These are phyloP conservation scores for Saturnispora zaruensis DNA, from an alignment of 805 yeast genomes.

Conservation along the genomic window DNA sequence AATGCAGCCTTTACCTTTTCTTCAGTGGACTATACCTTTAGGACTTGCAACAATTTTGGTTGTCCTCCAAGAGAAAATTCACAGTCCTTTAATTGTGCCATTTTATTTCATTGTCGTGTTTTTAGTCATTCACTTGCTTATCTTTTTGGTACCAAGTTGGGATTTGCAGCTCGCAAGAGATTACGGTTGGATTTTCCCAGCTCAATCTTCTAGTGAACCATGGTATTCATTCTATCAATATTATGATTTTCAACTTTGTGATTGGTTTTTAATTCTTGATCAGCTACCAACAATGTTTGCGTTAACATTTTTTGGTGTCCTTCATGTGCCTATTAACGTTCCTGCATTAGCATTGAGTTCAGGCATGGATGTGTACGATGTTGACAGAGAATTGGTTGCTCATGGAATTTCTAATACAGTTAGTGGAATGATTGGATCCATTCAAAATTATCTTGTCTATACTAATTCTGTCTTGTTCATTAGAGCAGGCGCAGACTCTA, in stretches of 20 bases:
- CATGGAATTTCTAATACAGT: conserved; percentile 87
- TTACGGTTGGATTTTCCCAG: conserved; percentile 76
- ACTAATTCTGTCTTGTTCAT: conserved; percentile 89
- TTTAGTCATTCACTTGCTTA: conserved; percentile 55
- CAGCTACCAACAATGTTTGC: conserved; percentile 94
- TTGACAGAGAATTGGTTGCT: conserved; percentile 87
- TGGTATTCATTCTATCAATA: conserved; percentile 82
- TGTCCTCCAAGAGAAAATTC: conserved; percentile 48
- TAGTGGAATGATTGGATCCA: conserved; percentile 78
- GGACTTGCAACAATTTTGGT: conserved; percentile 53
- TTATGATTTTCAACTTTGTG: conserved; percentile 62
- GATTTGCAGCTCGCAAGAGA: conserved; percentile 53
- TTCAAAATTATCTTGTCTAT: conserved; percentile 91
- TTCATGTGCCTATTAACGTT: conserved; percentile 96
- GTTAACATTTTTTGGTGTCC: conserved; percentile 85
- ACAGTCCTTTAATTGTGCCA: conserved; percentile 70
- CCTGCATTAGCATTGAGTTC: conserved; percentile 93
- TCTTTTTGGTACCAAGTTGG: conserved; percentile 59
- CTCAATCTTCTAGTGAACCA: conserved; percentile 59
- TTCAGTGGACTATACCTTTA: conserved; percentile 68
- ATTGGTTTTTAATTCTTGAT: conserved; percentile 58
- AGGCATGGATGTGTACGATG: conserved; percentile 78
- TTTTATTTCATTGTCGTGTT: conserved; percentile 69
- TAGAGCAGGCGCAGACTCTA: conserved; percentile 87
- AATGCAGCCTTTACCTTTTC: conserved; percentile 35